These are phyloP conservation scores for Camellia granthamiana DNA, from an alignment of 148 eudicot genomes.

Conservation along the genomic window DNA sequence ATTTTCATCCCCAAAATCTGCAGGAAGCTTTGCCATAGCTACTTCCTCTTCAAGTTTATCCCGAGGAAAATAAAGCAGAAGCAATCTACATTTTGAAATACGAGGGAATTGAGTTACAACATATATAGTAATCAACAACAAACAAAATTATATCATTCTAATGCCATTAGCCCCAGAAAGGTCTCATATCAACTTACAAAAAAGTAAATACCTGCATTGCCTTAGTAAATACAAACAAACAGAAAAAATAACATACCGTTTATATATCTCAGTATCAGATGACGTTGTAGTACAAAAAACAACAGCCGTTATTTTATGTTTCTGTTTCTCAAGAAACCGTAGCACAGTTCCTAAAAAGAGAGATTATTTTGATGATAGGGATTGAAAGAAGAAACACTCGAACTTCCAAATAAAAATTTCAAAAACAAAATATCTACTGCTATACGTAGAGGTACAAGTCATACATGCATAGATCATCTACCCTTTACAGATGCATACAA, in stretches of 20 bases:
- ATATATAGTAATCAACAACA: background rate
- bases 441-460: background rate
- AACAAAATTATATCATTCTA: background rate
- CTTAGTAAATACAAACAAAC: background rate
- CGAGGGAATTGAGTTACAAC: background rate
- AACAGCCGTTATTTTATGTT: constrained; percentile 71
- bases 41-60: constrained; percentile 91
- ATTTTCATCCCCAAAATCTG: constrained; percentile 99
- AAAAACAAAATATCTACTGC: too few species aligned
- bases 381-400: too few species aligned
- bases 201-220: background rate
- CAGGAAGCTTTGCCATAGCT: constrained; percentile 85
- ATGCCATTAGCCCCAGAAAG: background rate
- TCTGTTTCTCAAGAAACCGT: constrained; percentile 94
- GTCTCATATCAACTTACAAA: constrained; percentile 2
- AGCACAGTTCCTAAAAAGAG: constrained; percentile 74
- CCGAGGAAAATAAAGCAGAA: constrained; percentile 98
- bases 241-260: constrained; percentile 48
- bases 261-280: constrained; percentile 86
- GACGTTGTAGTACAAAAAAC: constrained; percentile 84
- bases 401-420: too few species aligned
- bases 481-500: background rate
- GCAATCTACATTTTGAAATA: constrained; percentile 50
- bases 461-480: too few species aligned
- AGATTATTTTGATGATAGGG: constrained; percentile 7